Base-by-base conservation (phyloP, 2,329 filamentous ascomycete species). In the Beauveria sp. region DNA sequence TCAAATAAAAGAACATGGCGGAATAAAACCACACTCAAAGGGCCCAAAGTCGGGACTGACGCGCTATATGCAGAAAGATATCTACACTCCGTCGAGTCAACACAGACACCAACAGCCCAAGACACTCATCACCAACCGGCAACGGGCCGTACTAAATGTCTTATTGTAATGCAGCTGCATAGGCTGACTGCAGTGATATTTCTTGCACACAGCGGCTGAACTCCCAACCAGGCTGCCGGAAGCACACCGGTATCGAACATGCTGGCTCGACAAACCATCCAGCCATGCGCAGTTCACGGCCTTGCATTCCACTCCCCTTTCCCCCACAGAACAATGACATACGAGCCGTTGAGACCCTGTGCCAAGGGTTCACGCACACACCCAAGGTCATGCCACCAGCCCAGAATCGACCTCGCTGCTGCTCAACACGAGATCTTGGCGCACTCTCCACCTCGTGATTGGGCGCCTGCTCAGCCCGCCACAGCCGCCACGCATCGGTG, bases 391-490 rank as follows among this genome's bases (percentile, higher is more conserved):
- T 53, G 57, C 41, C 37, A 37, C 40, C 40, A 47, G 14, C 40
- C n/a, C 16, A 20, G n/a, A 37, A 46, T 44, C 26, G 44, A 26
- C 24, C 6, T 46, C 9, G 47, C 56, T 59, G 56, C 41, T 59
- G 40, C 50, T 47, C 40, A 54, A 59, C 57, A 59, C 57, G 57
- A 59, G 48, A 59, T 59, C 57, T 59, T 53, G 57, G 57, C 57
- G 57, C 16, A 20, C 48, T 18, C 18, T 9, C 16, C 5, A 18
- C 28, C 5, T 24, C 26, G 26, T 59, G 57, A 59, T 59, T 59
- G 57, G 57, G 10, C 48, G 47, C 46, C 50, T 47, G 37, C 10
- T 20, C n/a, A n/a, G 41, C 26, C 54, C 10, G 22, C 46, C 20
- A 26, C 30, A 52, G 37, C 37, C 56, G 48, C 48, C 57, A 37